These are phyloP conservation scores for Lumnitzera littorea DNA, from an alignment of 345 rosid genomes.

Conservation along the genomic window DNA sequence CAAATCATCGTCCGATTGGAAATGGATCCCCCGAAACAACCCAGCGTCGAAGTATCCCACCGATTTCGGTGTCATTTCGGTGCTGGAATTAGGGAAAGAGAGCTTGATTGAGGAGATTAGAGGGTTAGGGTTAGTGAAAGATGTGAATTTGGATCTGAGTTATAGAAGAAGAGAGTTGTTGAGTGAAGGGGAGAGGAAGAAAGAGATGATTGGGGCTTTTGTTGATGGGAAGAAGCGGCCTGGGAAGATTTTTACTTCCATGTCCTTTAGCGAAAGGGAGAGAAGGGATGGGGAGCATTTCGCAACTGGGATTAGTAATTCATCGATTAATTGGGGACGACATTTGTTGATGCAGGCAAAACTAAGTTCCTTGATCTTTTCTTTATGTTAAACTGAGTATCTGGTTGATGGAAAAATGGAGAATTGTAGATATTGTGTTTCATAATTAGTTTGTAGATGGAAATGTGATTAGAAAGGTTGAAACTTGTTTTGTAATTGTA, in stretches of 20 bases:
- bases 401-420: neutral
- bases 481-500: neutral
- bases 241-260: slow-evolving; percentile 77
- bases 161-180: slow-evolving; percentile 62
- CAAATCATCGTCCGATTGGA: slow-evolving; percentile 60
- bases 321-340: slow-evolving; percentile 66
- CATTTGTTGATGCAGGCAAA: slow-evolving; percentile 65
- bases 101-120: slow-evolving; percentile 50
- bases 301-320: slow-evolving; percentile 38
- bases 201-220: slow-evolving; percentile 30
- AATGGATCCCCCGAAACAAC: slow-evolving; percentile 77
- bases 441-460: too few species aligned
- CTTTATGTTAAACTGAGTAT: neutral
- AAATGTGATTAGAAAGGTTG: neutral
- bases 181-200: slow-evolving; percentile 1
- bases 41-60: slow-evolving; percentile 72
- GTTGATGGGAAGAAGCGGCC: slow-evolving; percentile 65
- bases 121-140: slow-evolving; percentile 59
- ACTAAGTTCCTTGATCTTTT: neutral
- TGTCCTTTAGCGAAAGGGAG: slow-evolving; percentile 68
- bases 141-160: slow-evolving; percentile 59
- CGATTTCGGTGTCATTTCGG: slow-evolving; percentile 67
- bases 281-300: slow-evolving; percentile 9
- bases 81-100: slow-evolving; percentile 44
- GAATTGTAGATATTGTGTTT: too few species aligned